These are phyloP conservation scores for Calonectria pseudoreteaudii DNA, from an alignment of 2,329 filamentous ascomycete genomes.

Conservation along the genomic window DNA sequence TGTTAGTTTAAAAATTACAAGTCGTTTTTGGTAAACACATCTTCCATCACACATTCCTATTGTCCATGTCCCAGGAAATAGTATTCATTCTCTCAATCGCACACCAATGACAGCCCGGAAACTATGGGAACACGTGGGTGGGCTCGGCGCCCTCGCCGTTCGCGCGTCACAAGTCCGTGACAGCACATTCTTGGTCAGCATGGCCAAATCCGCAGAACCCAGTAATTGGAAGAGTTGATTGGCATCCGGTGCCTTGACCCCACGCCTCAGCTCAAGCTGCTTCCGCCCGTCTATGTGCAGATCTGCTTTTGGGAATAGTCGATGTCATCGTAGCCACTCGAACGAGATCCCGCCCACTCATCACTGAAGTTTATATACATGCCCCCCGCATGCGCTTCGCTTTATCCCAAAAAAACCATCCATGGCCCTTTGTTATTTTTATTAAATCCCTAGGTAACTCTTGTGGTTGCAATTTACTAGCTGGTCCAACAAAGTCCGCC, in stretches of 20 bases:
- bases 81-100: not conserved
- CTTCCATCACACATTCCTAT: not conserved
- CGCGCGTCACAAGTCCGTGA: not conserved
- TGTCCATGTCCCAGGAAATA: not conserved
- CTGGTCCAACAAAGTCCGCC: not conserved
- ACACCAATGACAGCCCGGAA: not conserved
- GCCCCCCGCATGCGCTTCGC: not conserved
- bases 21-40: not conserved
- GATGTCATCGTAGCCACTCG: conserved; percentile 11
- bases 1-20: not conserved
- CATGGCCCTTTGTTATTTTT: not conserved
- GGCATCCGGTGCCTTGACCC: not conserved
- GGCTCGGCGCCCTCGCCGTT: conserved; percentile 22
- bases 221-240: not conserved
- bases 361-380: conserved; percentile 3
- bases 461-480: not conserved
- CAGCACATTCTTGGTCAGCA: conserved; percentile 15
- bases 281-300: not conserved
- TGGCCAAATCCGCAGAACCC: not conserved
- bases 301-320: conserved; percentile 8
- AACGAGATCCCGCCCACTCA: not conserved
- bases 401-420: not conserved
- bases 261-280: not conserved
- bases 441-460: not conserved
- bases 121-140: not conserved